Evolutionary conservation across 805 yeast genomes (phyloP), one percentile per base, ranked within the genome.

Genomic region (Cyberlindnera xishuangbannaensis): DNA sequence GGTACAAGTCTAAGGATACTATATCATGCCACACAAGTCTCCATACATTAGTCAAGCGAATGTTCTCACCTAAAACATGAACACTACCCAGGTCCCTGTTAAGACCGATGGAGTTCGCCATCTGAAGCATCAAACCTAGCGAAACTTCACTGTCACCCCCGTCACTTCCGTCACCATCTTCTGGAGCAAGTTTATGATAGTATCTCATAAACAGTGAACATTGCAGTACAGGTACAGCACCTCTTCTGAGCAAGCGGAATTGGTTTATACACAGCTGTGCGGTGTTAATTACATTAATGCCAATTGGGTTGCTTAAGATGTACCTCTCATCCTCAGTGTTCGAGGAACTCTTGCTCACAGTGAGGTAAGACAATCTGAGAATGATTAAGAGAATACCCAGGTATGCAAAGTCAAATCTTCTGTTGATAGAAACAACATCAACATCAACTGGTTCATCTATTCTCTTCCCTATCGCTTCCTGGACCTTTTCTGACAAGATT

Each of bases 11-110:
- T 26, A 60, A 39, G 1, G 67, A 45, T 10, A 72, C 56, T 27
- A 78, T 52, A 18, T 61, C 57, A 48, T 65, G 68, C 84, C 84
- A 78, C 5, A 76, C 63, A 44, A 73, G 76, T 46, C 84, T 62
- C 64, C 73, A 65, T 4, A 76, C 46, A 41, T 73, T 70, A 18
- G 65, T 61, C n/a, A 48, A 26, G 11, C 48, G 39, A 47, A 36
- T 34, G 48, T 59, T 29, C 37, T 50, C 28, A 16, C 34, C 36
- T 7, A 50, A 31, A n/a, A 39, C 46, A 40, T 30, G 41, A 27
- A 41, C 33, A 30, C 68, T 64, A 9, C 56, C 58, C 4, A 79
- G 74, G 37, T 77, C 83, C 33, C 81, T 58, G 50, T 77, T 72
- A 30, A 77, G 43, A 0, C 83, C 84, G 33, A 76, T 59, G 0